These are phyloP conservation scores for Magnolia officinalis DNA, from an alignment of 164 flowering plant genomes.

Conservation along the genomic window DNA sequence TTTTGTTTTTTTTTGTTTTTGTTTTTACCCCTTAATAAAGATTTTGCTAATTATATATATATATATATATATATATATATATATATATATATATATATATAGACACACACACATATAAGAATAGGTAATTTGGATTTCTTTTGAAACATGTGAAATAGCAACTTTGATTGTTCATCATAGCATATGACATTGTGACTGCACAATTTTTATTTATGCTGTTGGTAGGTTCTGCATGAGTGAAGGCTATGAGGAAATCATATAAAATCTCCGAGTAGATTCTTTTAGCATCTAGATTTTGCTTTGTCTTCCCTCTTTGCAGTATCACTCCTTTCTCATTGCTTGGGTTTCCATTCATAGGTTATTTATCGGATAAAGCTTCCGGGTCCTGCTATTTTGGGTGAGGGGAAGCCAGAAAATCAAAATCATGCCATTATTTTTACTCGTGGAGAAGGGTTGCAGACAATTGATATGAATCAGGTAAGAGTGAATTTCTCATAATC, in stretches of 20 bases:
- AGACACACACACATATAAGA: no score
- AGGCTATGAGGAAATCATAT: neutral
- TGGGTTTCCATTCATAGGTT: slow-evolving; percentile 35
- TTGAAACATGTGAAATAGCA: no score
- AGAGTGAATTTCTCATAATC: neutral
- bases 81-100: no score
- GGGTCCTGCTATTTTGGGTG: slow-evolving; percentile 91
- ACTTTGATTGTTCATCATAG: no score
- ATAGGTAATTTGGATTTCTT: no score
- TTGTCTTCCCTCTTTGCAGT: neutral
- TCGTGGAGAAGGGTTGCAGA: slow-evolving; percentile 96
- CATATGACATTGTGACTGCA: neutral
- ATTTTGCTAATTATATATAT: no score
- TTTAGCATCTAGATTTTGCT: neutral
- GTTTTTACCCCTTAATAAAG: no score
- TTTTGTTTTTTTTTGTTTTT: no score
- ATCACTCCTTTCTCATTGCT: neutral
- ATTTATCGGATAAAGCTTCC: slow-evolving; percentile 91
- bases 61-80: no score
- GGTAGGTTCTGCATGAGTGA: neutral
- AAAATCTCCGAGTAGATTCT: neutral
- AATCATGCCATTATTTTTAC: slow-evolving; percentile 98
- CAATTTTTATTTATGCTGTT: neutral
- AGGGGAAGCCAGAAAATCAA: slow-evolving; percentile 99
- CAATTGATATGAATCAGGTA: slow-evolving; percentile 99